phyloP scores from a whole-genome alignment of 306 rosid genomes.

The Sicyos baderoa region DNA sequence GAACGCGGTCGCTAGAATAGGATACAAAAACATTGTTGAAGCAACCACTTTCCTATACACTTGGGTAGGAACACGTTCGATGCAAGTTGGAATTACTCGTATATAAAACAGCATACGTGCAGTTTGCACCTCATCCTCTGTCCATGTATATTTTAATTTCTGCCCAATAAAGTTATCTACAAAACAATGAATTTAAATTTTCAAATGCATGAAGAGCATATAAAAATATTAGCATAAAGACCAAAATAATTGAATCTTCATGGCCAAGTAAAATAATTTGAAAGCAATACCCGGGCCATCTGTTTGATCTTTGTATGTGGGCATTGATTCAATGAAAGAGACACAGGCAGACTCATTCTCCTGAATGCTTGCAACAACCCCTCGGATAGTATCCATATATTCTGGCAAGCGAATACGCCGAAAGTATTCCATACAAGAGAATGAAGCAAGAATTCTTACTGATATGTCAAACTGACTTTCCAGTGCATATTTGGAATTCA shows the following conservation, averaged over 20 bases:
- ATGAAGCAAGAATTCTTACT: conserved; percentile 55
- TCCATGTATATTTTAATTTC: conserved; percentile 59
- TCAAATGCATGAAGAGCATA: conserved; percentile 3
- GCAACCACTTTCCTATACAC: conserved; percentile 48
- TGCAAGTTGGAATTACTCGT: conserved; percentile 76
- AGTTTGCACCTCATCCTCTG: conserved; percentile 78
- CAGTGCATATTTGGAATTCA: conserved; percentile 39
- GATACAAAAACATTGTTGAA: conserved; percentile 92
- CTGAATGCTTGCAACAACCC: conserved; percentile 61
- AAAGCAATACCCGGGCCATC: conserved; percentile 53
- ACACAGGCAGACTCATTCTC: conserved; percentile 62
- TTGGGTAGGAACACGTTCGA: conserved; percentile 53
- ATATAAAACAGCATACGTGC: conserved; percentile 69
- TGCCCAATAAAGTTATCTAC: conserved; percentile 29
- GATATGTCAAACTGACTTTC: conserved; percentile 50
- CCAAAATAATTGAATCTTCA: neutral
- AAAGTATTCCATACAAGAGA: conserved; percentile 81
- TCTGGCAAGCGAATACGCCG: conserved; percentile 85
- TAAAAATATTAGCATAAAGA: neutral
- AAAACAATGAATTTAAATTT: conserved; percentile 16
- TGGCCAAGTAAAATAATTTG: neutral
- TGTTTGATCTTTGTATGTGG: conserved; percentile 60
- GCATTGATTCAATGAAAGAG: conserved; percentile 61
- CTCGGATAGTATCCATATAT: conserved; percentile 80
- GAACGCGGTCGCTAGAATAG: conserved; percentile 29